Evolutionary conservation across 768 basidiomycete genomes (phyloP).

Genomic region (Tylopilus subfusipes): DNA sequence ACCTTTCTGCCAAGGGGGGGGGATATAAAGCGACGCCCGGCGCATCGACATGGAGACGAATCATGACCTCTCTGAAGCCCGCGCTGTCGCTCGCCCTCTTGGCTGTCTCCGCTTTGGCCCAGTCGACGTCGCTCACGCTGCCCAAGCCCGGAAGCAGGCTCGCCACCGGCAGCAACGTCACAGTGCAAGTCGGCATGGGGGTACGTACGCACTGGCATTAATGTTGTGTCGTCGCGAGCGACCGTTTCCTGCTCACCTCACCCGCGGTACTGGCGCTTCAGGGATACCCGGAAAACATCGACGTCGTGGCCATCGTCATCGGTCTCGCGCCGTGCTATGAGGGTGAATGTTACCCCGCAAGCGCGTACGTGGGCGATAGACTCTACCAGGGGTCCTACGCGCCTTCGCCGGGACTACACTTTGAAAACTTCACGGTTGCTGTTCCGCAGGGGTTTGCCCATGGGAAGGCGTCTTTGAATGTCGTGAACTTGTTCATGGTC

Average conservation of each 20-base stretch:
- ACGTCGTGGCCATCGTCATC: constrained; percentile 30
- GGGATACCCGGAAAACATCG: constrained; percentile 22
- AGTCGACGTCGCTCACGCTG: constrained; percentile 4
- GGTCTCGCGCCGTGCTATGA: constrained; percentile 27
- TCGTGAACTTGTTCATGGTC: constrained; percentile 36
- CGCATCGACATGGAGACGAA: not conserved
- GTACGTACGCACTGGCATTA: constrained; percentile 12
- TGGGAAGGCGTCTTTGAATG: constrained; percentile 34
- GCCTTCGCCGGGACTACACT: constrained; percentile 20
- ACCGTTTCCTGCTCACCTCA: not conserved
- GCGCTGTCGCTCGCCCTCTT: constrained; percentile 15
- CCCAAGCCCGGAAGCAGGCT: constrained; percentile 10
- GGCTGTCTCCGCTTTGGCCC: constrained; percentile 13
- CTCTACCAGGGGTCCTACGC: constrained; percentile 35
- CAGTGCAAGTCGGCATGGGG: constrained; percentile 17
- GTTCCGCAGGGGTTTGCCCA: constrained; percentile 24
- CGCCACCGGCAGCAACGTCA: constrained; percentile 2
- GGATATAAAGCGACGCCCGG: constrained; percentile 16
- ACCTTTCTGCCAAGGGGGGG: not conserved
- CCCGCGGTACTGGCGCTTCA: not conserved
- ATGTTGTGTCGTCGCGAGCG: too few species aligned
- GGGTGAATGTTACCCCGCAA: constrained; percentile 22
- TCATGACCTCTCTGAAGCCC: constrained; percentile 18
- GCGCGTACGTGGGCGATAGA: constrained; percentile 25
- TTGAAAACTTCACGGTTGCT: constrained; percentile 33